Evolutionary conservation across 208 protist genomes (phyloP).

Genomic region (Trypanosoma melophagium): DNA sequence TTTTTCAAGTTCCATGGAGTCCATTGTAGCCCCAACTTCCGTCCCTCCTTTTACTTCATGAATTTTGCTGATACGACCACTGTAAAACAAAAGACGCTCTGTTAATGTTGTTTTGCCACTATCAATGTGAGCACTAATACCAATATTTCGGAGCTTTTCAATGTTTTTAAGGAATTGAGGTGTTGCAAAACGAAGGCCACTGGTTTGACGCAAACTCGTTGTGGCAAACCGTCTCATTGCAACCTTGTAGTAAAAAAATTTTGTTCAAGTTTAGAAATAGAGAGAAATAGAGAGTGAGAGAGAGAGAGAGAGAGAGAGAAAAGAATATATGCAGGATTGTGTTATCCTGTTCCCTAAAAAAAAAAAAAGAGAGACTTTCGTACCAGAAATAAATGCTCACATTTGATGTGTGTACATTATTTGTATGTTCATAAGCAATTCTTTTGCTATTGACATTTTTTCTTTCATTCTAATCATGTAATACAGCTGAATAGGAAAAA

Average conservation of each 20-base stretch:
- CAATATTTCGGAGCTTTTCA: constrained; percentile 93
- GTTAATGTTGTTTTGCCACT: constrained; percentile 99
- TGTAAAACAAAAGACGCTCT: constrained; percentile 99
- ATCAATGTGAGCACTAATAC: constrained; percentile 99
- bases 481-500: too few species aligned
- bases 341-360: constrained; percentile 7
- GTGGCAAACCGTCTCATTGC: constrained; percentile 16
- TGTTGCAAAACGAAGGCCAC: constrained; percentile 48
- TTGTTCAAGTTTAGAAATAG: constrained; percentile 10
- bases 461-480: too few species aligned
- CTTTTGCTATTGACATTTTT: too few species aligned
- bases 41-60: constrained; percentile 98
- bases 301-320: constrained; percentile 15
- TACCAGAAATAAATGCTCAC: too few species aligned
- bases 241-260: constrained; percentile 6
- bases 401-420: too few species aligned
- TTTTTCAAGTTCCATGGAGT: constrained; percentile 98
- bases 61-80: constrained; percentile 95
- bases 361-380: not conserved
- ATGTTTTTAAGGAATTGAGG: constrained; percentile 69
- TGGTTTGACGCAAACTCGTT: constrained; percentile 31
- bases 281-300: constrained; percentile 12
- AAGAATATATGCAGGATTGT: constrained; percentile 2
- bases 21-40: constrained; percentile 99
- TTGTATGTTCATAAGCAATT: too few species aligned